Conservation (phyloP, 2,329 filamentous ascomycete genomes). For the Ophiostoma fasciatum region DNA sequence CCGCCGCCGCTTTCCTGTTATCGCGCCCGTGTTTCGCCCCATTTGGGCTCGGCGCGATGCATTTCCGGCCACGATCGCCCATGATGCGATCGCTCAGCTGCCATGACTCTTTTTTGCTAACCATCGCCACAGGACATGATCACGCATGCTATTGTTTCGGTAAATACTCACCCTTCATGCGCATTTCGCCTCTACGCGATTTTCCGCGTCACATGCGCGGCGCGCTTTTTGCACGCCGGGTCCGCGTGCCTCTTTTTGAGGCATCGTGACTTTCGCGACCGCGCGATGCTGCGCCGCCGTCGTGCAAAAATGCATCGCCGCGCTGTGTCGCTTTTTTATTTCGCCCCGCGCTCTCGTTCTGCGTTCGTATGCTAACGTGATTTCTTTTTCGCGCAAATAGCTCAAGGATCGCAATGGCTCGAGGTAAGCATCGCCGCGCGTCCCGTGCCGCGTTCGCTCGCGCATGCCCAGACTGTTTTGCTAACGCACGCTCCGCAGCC, state of each 20-base stretch:
- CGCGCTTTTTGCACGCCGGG: constrained; percentile 10
- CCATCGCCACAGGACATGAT: constrained; percentile 39
- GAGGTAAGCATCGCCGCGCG: no score
- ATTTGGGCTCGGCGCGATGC: neutral
- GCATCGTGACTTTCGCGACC: constrained; percentile 9
- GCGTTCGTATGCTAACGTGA: constrained; percentile 2
- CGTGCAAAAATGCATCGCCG: no score
- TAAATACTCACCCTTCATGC: constrained; percentile 27
- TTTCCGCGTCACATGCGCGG: neutral
- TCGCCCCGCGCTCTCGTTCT: neutral
- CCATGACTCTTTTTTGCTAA: constrained; percentile 4
- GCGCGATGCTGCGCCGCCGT: no score
- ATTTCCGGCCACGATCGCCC: constrained; percentile 1
- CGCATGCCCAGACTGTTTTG: no score
- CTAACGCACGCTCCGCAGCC: constrained; percentile 25
- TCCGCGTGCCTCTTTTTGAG: constrained; percentile 5
- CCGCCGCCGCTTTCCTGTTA: no score
- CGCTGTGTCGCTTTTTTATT: neutral
- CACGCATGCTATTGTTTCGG: constrained; percentile 44
- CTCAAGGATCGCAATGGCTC: constrained; percentile 50
- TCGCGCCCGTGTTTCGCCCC: no score
- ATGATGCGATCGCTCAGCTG: neutral
- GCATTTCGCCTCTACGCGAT: no score
- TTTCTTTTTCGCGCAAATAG: constrained; percentile 18
- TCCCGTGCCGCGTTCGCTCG: no score